Conservation (phyloP, 371 early-diverging fungal genomes). For the Mucor racemosus region DNA sequence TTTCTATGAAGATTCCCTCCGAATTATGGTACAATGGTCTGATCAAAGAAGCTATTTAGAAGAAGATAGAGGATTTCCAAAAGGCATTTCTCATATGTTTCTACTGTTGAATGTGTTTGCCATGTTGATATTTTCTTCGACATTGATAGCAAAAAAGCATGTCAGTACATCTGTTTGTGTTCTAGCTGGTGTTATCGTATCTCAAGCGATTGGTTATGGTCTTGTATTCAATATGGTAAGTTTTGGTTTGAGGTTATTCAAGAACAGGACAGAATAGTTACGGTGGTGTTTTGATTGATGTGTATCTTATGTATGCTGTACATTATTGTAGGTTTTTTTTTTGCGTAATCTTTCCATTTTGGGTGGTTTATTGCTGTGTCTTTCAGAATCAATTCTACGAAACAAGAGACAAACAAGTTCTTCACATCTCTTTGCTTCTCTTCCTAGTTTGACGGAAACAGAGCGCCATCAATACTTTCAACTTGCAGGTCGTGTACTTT, state of each 20-base stretch:
- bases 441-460: conserved; percentile 79
- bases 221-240: conserved; percentile 79
- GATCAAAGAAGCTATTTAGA: conserved; percentile 29
- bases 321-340: neutral
- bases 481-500: conserved; percentile 86
- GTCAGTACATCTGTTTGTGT: conserved; percentile 81
- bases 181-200: conserved; percentile 71
- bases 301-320: neutral
- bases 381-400: conserved; percentile 66
- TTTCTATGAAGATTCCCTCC: conserved; percentile 42
- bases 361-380: conserved; percentile 89
- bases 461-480: conserved; percentile 84
- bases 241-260: neutral
- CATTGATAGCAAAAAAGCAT: conserved; percentile 75
- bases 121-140: conserved; percentile 77
- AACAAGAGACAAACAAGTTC: conserved; percentile 40
- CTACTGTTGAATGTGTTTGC: conserved; percentile 66
- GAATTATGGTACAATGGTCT: conserved; percentile 37
- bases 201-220: conserved; percentile 89
- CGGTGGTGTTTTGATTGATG: no score
- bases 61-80: conserved; percentile 25
- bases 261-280: no score
- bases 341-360: conserved; percentile 74
- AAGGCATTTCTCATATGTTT: conserved; percentile 16
- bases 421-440: conserved; percentile 70